phyloP scores from a whole-genome alignment of 108 stramenopile species.

The Licmophora abbreviata region DNA sequence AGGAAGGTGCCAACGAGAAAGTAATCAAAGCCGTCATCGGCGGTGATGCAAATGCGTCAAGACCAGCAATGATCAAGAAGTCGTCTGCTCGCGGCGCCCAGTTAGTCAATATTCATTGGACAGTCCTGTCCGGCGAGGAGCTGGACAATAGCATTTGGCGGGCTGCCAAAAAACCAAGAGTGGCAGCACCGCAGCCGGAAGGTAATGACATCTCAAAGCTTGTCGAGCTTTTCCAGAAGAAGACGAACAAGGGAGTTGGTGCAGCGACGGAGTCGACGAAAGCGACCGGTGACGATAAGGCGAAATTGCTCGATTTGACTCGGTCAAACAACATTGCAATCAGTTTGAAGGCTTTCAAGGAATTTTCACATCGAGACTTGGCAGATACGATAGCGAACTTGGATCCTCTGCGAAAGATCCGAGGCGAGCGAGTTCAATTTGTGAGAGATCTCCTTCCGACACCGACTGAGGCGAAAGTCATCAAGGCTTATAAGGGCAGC shows the following conservation, averaged over 20 bases:
- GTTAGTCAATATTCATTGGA: conserved; percentile 73
- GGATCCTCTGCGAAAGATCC: conserved; percentile 62
- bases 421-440: conserved; percentile 72
- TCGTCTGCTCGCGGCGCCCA: too few relatives aligned
- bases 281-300: conserved; percentile 42
- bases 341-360: conserved; percentile 76
- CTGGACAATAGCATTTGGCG: conserved; percentile 59
- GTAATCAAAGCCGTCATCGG: conserved; percentile 68
- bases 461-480: conserved; percentile 48
- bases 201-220: conserved; percentile 63
- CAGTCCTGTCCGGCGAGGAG: conserved; percentile 44
- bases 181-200: conserved; percentile 18
- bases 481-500: conserved; percentile 57
- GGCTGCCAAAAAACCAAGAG: conserved; percentile 41
- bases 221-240: conserved; percentile 77
- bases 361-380: conserved; percentile 55
- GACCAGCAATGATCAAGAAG: too few relatives aligned
- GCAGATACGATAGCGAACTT: conserved; percentile 65
- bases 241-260: conserved; percentile 19
- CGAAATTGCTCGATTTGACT: conserved; percentile 69
- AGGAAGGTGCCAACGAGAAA: conserved; percentile 60
- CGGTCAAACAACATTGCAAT: conserved; percentile 83
- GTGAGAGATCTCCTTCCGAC: conserved; percentile 70
- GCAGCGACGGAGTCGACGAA: background rate
- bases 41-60: too few relatives aligned